Conservation (phyloP, 495 filamentous ascomycete genomes). For the Penicillium odoratum region DNA sequence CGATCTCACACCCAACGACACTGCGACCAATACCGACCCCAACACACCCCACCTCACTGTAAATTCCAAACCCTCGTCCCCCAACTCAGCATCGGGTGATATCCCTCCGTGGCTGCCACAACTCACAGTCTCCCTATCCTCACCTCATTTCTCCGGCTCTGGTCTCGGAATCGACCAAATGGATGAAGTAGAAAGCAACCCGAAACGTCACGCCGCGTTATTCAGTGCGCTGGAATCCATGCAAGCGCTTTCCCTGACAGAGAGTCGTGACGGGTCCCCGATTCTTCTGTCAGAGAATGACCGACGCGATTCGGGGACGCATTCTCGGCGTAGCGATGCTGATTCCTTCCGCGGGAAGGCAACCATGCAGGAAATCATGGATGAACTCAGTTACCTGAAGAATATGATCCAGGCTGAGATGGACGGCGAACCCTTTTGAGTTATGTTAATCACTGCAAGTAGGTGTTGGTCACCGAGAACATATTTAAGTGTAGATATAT, state of each 20-base stretch:
- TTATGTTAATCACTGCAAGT: neutral
- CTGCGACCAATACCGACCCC: constrained; percentile 33
- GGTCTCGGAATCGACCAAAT: constrained; percentile 40
- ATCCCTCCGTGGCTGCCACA: constrained; percentile 33
- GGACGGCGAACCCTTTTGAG: constrained; percentile 28
- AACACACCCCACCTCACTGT: constrained; percentile 43
- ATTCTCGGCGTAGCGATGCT: constrained; percentile 25
- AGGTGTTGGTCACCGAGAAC: constrained; percentile 12
- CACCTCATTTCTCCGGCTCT: constrained; percentile 32
- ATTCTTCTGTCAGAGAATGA: constrained; percentile 26
- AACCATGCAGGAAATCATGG: constrained; percentile 51
- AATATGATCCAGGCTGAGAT: constrained; percentile 48
- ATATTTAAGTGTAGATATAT: neutral
- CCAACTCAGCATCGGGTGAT: constrained; percentile 32
- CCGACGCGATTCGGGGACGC: constrained; percentile 10
- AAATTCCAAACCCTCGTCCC: constrained; percentile 38
- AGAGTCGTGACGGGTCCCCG: constrained; percentile 27
- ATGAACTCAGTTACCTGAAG: constrained; percentile 54
- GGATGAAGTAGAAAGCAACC: constrained; percentile 42
- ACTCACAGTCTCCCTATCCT: constrained; percentile 34
- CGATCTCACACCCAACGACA: constrained; percentile 27
- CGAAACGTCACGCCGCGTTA: constrained; percentile 48
- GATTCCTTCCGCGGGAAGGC: constrained; percentile 29
- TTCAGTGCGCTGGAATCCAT: constrained; percentile 38
- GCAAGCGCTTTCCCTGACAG: constrained; percentile 30